Percentiles rank a stretch among this genome's conserved stretches.
These are phyloP conservation scores for Suhomyces emberorum DNA, from an alignment of 805 yeast genomes.

Conservation along the genomic window DNA sequence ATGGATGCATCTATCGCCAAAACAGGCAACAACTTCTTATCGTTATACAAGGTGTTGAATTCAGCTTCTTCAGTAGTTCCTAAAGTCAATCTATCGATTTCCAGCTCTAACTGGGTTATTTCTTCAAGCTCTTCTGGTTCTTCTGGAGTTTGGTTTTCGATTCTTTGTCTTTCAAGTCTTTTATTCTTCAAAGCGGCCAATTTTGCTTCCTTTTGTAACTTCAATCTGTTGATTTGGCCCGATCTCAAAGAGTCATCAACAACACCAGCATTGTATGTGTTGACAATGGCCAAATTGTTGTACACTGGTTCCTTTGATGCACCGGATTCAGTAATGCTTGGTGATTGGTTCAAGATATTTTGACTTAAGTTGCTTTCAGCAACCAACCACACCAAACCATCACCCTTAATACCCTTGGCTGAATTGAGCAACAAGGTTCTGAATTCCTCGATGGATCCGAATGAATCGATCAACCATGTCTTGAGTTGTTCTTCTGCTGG, in stretches of 20 bases:
- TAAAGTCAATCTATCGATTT: conserved; percentile 22
- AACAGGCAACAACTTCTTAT: conserved; percentile 51
- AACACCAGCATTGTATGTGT: conserved; percentile 87
- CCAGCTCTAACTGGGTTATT: conserved; percentile 7
- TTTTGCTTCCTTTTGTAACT: conserved; percentile 31
- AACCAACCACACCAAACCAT: conserved; percentile 88
- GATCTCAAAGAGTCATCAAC: conserved; percentile 62
- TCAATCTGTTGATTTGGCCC: conserved; percentile 48
- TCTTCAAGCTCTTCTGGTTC: conserved; percentile 9
- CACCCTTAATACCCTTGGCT: conserved; percentile 74
- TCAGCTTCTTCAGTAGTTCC: conserved; percentile 44
- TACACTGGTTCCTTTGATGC: conserved; percentile 14
- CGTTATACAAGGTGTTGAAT: conserved; percentile 29
- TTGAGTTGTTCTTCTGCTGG: conserved; percentile 35
- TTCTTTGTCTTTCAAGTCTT: conserved; percentile 20
- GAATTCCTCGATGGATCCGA: conserved; percentile 78
- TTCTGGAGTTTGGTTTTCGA: conserved; percentile 12
- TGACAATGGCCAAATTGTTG: conserved; percentile 60
- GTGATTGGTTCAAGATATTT: conserved; percentile 18
- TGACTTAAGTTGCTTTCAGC: conserved; percentile 48
- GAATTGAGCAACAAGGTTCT: conserved; percentile 66
- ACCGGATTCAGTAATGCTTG: conserved; percentile 10
- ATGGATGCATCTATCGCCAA: conserved; percentile 72
- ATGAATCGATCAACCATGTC: conserved; percentile 53
- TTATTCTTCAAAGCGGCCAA: conserved; percentile 23